Base-by-base conservation (phyloP, 2,329 filamentous ascomycete species). In the Monilinia fructigena region DNA sequence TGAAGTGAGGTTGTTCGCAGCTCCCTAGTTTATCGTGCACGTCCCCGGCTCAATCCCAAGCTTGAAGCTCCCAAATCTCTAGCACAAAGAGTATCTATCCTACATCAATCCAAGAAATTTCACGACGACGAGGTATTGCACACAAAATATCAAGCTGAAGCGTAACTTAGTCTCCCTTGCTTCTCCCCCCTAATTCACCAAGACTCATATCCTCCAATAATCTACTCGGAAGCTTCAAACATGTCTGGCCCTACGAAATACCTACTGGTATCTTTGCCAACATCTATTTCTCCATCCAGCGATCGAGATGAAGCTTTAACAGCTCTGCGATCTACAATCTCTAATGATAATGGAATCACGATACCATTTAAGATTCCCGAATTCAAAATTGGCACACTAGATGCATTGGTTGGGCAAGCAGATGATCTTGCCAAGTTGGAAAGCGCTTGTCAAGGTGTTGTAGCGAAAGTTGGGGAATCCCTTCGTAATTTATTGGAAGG, bases 341-440 rank as follows among this genome's bases (percentile, higher is more conserved):
- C 86, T 60, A 80, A 86, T 66, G 91, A 96, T 74, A 88, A 91
- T 78, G 92, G 90, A 76, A 86, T 85, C 63, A 89, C 92, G 55
- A 81, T 87, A 62, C 87, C 88, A 2, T 97, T 98, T 76, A 81
- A 86, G 66, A 90, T 98, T 70, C 95, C 95, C 26, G 89, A 93
- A 71, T 97, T 99, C 85, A 99, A 98, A 82, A 96, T 99, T 77
- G 95, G 95, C 67, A 97, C 95, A 0, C 85, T 99, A 48, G 95
- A 99, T 80, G 92, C 91, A 50, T 84, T 99, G 67, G 93, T 99
- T 55, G 92, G 97, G 80, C 94, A 99, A 79, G 95, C 95, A 66
- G 95, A 99, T 76, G 95, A 98, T 76, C 83, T 99, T 65, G 85
- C 89, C 67, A 98, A 97, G 86, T 87, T 98, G 62, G 92, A 96